Percentiles rank a stretch among this genome's conserved stretches.
Conservation (phyloP, 2,329 filamentous ascomycete genomes). For the Ophiosphaerella narmari region DNA sequence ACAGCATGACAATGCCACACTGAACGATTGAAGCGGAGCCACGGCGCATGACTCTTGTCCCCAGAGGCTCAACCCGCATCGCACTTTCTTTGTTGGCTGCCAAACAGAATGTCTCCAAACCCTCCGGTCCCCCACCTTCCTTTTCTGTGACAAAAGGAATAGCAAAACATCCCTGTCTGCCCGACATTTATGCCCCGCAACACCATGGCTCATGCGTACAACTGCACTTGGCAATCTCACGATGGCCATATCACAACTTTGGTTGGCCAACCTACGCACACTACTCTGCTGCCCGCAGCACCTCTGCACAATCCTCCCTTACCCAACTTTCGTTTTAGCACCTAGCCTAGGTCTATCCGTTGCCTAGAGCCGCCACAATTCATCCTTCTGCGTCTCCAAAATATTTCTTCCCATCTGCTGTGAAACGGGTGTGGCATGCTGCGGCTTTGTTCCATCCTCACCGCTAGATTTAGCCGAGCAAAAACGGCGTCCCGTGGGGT, state of each 20-base stretch:
- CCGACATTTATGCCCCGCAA: conserved; percentile 33
- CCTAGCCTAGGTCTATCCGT: background rate
- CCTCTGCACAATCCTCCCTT: background rate
- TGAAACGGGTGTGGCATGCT: conserved; percentile 18
- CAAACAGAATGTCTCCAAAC: background rate
- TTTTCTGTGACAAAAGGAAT: conserved; percentile 24
- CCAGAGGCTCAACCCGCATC: background rate
- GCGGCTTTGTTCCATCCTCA: conserved; percentile 30
- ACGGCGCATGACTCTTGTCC: background rate
- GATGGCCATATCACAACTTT: conserved; percentile 8
- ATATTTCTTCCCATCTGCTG: conserved; percentile 1
- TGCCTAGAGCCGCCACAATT: background rate
- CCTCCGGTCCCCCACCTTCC: conserved; percentile 32
- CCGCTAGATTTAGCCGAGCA: conserved; percentile 23
- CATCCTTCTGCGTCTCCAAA: background rate
- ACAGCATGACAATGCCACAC: conserved; percentile 2
- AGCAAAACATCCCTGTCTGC: conserved; percentile 25
- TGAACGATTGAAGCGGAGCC: conserved; percentile 3
- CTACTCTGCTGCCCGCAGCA: background rate
- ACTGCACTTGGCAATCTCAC: conserved; percentile 18
- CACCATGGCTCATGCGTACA: conserved; percentile 26
- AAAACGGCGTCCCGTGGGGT: conserved; percentile 19
- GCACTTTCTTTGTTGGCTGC: background rate
- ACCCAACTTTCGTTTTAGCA: background rate
- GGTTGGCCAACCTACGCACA: background rate